Evolutionary conservation across 1,284 basidiomycete species (phyloP).

Genomic region (Leccinum pallidistipes): DNA sequence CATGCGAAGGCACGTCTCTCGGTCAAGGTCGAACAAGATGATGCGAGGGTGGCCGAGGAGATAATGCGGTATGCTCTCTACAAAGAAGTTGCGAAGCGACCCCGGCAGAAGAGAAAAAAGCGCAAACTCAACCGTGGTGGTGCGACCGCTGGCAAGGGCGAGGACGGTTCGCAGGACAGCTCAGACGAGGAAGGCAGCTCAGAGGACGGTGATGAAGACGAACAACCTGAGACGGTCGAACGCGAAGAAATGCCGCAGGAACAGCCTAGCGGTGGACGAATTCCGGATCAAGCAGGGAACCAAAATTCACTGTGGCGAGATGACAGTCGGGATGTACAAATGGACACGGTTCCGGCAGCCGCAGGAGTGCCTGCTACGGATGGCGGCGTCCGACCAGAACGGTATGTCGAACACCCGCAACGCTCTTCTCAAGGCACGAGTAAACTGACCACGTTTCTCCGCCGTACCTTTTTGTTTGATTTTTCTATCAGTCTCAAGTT

Average conservation of each 20-base stretch:
- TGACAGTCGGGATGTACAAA: constrained; percentile 63
- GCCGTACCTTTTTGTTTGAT: constrained; percentile 6
- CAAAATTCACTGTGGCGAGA: constrained; percentile 60
- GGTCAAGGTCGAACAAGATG: constrained; percentile 78
- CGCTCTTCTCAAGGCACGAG: not conserved
- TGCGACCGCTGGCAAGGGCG: constrained; percentile 41
- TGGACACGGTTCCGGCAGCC: constrained; percentile 48
- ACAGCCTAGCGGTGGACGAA: constrained; percentile 25
- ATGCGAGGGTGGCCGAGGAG: constrained; percentile 91
- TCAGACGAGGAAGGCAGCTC: constrained; percentile 49
- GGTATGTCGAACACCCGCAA: constrained; percentile 43
- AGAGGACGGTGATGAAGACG: constrained; percentile 38
- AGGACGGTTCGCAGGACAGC: constrained; percentile 39
- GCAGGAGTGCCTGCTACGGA: constrained; percentile 38
- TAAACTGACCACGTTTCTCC: not conserved
- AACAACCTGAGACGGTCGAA: constrained; percentile 44
- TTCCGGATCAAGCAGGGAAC: constrained; percentile 33
- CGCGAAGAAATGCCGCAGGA: constrained; percentile 51
- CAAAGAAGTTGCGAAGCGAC: constrained; percentile 91
- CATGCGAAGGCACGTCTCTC: constrained; percentile 97
- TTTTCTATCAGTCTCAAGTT: constrained; percentile 56
- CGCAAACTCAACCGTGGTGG: constrained; percentile 71
- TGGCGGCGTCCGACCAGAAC: constrained; percentile 50
- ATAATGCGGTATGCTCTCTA: constrained; percentile 97
- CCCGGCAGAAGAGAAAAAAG: constrained; percentile 67